Evolutionary conservation across 1,284 basidiomycete genomes (phyloP), one percentile per base, ranked within the genome.

Genomic region (Chondrostereum purpureum): DNA sequence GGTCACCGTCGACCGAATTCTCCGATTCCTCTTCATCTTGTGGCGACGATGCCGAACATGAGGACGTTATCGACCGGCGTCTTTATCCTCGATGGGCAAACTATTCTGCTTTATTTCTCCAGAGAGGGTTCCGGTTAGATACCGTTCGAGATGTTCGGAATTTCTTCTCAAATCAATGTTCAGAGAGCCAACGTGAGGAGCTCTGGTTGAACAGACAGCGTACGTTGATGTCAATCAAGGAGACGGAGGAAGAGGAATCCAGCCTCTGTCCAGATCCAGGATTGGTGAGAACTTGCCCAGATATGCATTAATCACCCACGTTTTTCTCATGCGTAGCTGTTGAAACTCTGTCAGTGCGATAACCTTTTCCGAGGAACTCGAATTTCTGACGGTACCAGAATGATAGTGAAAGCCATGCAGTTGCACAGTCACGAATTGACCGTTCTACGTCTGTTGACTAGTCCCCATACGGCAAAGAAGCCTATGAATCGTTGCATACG

Each of bases 401-500:
- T 87, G 19, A 65, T 88, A 44, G 66, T 83, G 50, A 87, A 87
- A 61, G 81, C 82, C 16, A 81, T 83, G 16, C 73, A 83, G 58
- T 53, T 71, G 20, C 57, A 60, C 37, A 85, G 83, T 54, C 75
- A 76, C 27, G 83, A 87, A 60, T 72, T 75, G 53, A 71, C 74
- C 36, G 68, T 78, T 43, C 71, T 83, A 23, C 73, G 70, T 35
- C 60, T 70, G 46, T 63, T 87, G 12, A 77, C 77, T 11, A 69
- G 69, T 12, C 66, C 75, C 39, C 63, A 69, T 12, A 58, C 80
- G 51, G 65, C 73, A 52, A 58, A 69, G 42, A 70, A 86, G 55
- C 73, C 77, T 42, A 78, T 75, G 74, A 87, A 87, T 57, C 84
- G 83, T 55, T 80, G 76, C 42, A 85, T 88, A 59, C 83, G 83